These are phyloP conservation scores for Phytophthora capsici DNA, from an alignment of 352 stramenopile genomes.

Conservation along the genomic window DNA sequence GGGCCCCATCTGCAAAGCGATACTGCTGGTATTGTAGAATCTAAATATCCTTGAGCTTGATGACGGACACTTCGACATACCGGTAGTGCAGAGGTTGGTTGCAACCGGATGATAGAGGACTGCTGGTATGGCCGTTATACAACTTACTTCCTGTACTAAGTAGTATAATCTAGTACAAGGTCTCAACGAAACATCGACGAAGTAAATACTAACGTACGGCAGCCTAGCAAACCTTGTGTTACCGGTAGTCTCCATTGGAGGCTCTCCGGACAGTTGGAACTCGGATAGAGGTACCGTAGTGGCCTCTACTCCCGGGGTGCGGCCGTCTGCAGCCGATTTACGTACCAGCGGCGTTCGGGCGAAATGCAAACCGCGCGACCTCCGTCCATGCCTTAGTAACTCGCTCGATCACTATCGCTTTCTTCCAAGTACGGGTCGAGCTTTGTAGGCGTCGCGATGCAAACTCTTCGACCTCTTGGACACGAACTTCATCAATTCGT, in stretches of 20 bases:
- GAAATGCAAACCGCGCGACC: conserved; percentile 17
- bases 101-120: background rate
- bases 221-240: background rate
- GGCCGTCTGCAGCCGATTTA: background rate
- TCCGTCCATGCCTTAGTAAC: conserved; percentile 11
- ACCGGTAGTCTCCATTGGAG: too few relatives aligned
- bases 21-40: conserved; percentile 16
- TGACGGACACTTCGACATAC: background rate
- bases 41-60: background rate
- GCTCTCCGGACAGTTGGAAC: too few relatives aligned
- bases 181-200: too few relatives aligned
- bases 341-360: background rate
- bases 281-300: too few relatives aligned
- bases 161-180: too few relatives aligned
- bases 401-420: conserved; percentile 9
- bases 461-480: conserved; percentile 11
- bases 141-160: too few relatives aligned
- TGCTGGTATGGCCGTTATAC: too few relatives aligned
- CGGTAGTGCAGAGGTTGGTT: background rate
- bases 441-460: background rate
- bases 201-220: background rate
- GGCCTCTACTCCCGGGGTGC: background rate
- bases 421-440: background rate
- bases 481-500: conserved; percentile 5
- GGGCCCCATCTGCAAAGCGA: conserved; percentile 5